Percentiles rank a stretch among this genome's conserved stretches.
Evolutionary conservation across 1,284 basidiomycete species (phyloP).

Genomic region (Sanghuangporus baumii): DNA sequence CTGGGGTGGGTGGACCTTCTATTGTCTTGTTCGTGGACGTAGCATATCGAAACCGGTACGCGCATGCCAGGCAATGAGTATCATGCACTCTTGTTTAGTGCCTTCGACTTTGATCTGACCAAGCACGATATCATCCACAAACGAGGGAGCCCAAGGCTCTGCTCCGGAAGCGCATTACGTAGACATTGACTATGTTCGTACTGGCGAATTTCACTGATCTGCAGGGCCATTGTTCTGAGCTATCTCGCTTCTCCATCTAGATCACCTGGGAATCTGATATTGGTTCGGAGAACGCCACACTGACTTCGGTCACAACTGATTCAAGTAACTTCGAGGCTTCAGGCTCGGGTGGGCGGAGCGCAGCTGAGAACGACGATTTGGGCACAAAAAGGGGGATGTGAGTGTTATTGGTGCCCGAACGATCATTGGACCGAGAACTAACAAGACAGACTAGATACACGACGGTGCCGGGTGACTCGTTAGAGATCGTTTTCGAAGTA

Average conservation of each 20-base stretch:
- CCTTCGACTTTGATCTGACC: conserved; percentile 3
- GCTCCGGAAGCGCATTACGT: neutral
- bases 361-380: neutral
- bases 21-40: neutral
- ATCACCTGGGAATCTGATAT: conserved; percentile 14
- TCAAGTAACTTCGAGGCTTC: conserved; percentile 2
- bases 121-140: conserved; percentile 14
- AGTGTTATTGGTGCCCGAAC: neutral
- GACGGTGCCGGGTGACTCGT: conserved; percentile 3
- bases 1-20: neutral
- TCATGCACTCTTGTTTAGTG: conserved; percentile 15
- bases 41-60: neutral
- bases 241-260: conserved; percentile 6
- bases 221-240: conserved; percentile 14
- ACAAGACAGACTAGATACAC: conserved; percentile 6
- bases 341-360: conserved; percentile 8
- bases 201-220: neutral
- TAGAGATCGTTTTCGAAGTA: conserved; percentile 12
- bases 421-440: neutral
- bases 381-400: conserved; percentile 1
- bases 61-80: neutral
- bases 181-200: conserved; percentile 24
- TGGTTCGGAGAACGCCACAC: neutral
- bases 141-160: conserved; percentile 3
- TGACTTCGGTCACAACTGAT: neutral